Evolutionary conservation across 1,284 basidiomycete genomes (phyloP).

Genomic region (Marasmius sp.): DNA sequence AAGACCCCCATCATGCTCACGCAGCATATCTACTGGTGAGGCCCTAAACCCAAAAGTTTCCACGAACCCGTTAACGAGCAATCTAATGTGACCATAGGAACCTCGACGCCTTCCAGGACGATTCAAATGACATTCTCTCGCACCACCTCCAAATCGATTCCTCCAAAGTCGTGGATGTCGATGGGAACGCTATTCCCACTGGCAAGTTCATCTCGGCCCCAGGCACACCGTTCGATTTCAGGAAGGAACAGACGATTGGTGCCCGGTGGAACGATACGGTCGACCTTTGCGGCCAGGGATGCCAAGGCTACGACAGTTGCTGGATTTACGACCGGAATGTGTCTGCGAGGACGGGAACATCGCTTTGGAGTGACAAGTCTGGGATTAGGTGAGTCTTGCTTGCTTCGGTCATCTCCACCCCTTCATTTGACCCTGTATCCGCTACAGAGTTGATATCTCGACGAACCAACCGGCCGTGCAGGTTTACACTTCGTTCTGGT

Average conservation of each 20-base stretch:
- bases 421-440: neutral
- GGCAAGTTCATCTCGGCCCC: constrained; percentile 43
- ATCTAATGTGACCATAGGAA: constrained; percentile 35
- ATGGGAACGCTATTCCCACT: constrained; percentile 49
- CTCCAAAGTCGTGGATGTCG: constrained; percentile 43
- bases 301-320: constrained; percentile 43
- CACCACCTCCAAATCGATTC: constrained; percentile 44
- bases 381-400: constrained; percentile 41
- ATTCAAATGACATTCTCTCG: constrained; percentile 41
- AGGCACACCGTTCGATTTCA: constrained; percentile 47
- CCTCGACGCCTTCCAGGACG: constrained; percentile 52
- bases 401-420: neutral
- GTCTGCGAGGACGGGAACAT: constrained; percentile 24
- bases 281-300: constrained; percentile 39
- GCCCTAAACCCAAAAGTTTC: neutral
- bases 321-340: constrained; percentile 44
- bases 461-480: constrained; percentile 52
- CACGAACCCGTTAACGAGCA: neutral
- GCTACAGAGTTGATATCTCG: constrained; percentile 45
- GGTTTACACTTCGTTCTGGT: constrained; percentile 46
- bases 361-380: constrained; percentile 45
- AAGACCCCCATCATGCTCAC: constrained; percentile 62
- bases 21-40: constrained; percentile 53
- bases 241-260: constrained; percentile 37
- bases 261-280: constrained; percentile 41